Evolutionary conservation across 2,329 filamentous ascomycete genomes (phyloP), one percentile per base, ranked within the genome.

Genomic region (Sodiomyces alkalinus): DNA sequence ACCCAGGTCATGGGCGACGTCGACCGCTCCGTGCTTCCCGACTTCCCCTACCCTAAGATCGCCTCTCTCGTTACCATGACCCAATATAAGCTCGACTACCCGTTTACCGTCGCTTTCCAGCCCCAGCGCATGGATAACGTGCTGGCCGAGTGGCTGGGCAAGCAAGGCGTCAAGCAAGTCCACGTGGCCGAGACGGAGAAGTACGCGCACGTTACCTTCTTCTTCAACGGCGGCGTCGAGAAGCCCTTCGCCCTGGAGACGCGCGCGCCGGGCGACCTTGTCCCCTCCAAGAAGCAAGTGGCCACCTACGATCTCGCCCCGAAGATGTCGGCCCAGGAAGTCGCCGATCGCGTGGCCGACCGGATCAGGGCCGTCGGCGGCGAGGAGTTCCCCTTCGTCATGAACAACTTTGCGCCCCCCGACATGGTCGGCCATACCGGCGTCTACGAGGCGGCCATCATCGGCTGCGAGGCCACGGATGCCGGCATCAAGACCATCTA

Each of bases 371-470:
- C 8, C 7, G 14, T 15, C 10, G 22, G 17, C 7, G 14, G 17
- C n/a, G 26, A 27, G 11, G 74, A 80, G 49, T 94, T 86, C 59
- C 85, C 90, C 49, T 96, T 98, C 50, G 67, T 98, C 55, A 98
- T 98, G 90, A 94, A 96, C 75, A 98, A 98, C 74, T 96, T 98
- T 58, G 90, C 90, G 22, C 90, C 90, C 22, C 90, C 90, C 12
- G 90, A 98, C 61, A 98, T 98, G 90, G 90, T 98, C 40, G 90
- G 90, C 42, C 90, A 98, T 64, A 98, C 90, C 8, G 90, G 90
- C 49, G 85, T 93, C 35, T 96, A 96, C 59, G 78, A 96, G 45
- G 87, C 90, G 17, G 90, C 90, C 32, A 76, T 98, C 37, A 51
- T 90, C 47, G 90, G 76, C 44, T 78, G 79, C 42, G 66, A 75